Evolutionary conservation across 805 yeast genomes (phyloP), one percentile per base, ranked within the genome.

Genomic region (Wickerhamia fluorescens): DNA sequence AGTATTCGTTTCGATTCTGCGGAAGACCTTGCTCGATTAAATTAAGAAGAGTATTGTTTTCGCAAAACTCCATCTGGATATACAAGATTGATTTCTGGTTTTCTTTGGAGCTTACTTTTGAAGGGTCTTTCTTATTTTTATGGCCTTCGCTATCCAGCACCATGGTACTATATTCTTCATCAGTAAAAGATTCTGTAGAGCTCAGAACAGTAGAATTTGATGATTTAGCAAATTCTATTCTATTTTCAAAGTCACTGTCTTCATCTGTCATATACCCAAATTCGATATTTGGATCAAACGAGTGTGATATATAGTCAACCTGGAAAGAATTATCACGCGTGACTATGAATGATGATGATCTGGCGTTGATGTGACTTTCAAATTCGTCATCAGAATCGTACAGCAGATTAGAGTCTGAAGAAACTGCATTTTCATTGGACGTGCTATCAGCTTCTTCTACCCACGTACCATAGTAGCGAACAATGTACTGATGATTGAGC

Each of bases 61-160:
- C 98, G 57, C 99, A 92, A 45, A 92, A 92, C 53, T 92, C 98
- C 99, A 92, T 92, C 49, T 92, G 99, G 41, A 92, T 92, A 51
- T 84, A 92, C 17, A 92, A 56, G 0, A 94, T 86, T 30, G 88
- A 81, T 38, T 29, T 33, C 5, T 30, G 15, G 11, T 23, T 18
- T 23, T 29, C 23, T 16, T 22, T 10, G 29, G 23, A 28, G 28
- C 20, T 16, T 17, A n/a, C 32, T 22, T 24, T 27, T 4, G 29
- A 27, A 4, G 24, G 16, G 8, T 20, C 23, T 17, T 20, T 20
- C n/a, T 17, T 29, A 10, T 20, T 23, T n/a, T 13, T 20, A 16
- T 14, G 22, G 10, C 19, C 26, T n/a, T 29, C 25, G 6, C 27
- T 20, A 16, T 27, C n/a, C n/a, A n/a, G n/a, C n/a, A n/a, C n/a